phyloP scores from a whole-genome alignment of 2,329 filamentous ascomycete species.

The Dryadomyces quercivorus region DNA sequence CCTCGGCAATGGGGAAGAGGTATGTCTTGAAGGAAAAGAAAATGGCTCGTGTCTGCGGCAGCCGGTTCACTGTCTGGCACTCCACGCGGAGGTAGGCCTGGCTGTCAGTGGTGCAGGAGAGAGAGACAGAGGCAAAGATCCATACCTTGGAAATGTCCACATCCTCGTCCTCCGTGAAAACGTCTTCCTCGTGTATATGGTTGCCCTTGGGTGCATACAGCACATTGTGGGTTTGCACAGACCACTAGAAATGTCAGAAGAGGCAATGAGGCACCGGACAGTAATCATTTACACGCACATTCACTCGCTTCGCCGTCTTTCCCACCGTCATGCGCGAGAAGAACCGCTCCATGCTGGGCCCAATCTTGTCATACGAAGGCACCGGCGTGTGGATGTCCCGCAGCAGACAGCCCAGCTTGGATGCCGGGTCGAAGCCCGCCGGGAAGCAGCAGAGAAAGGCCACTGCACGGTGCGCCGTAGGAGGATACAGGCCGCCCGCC shows the following conservation, averaged over 20 bases:
- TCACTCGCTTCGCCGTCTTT: slow-evolving; percentile 35
- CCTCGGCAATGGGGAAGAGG: slow-evolving; percentile 32
- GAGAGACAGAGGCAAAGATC: no score
- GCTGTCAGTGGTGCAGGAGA: not conserved
- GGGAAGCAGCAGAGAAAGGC: slow-evolving; percentile 42
- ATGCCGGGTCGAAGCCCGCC: slow-evolving; percentile 36
- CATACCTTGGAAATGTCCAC: slow-evolving; percentile 26
- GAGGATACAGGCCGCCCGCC: slow-evolving; percentile 1
- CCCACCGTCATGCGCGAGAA: slow-evolving; percentile 35
- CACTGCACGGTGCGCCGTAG: slow-evolving; percentile 23
- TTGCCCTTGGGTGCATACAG: slow-evolving; percentile 28
- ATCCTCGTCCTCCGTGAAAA: slow-evolving; percentile 21
- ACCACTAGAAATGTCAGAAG: slow-evolving; percentile 27
- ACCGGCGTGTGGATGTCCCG: slow-evolving; percentile 39
- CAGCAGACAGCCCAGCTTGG: slow-evolving; percentile 35
- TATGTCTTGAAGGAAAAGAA: slow-evolving; percentile 47
- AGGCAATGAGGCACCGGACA: no score
- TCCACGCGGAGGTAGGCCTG: slow-evolving; percentile 32
- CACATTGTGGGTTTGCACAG: slow-evolving; percentile 28
- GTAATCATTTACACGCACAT: slow-evolving; percentile 21
- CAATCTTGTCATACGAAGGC: slow-evolving; percentile 42
- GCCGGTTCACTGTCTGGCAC: slow-evolving; percentile 36
- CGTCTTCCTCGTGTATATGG: slow-evolving; percentile 22
- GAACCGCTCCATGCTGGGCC: slow-evolving; percentile 40
- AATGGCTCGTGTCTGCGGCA: slow-evolving; percentile 32